phyloP scores from a whole-genome alignment of 306 rosid species.

The Acacia acuminata region DNA sequence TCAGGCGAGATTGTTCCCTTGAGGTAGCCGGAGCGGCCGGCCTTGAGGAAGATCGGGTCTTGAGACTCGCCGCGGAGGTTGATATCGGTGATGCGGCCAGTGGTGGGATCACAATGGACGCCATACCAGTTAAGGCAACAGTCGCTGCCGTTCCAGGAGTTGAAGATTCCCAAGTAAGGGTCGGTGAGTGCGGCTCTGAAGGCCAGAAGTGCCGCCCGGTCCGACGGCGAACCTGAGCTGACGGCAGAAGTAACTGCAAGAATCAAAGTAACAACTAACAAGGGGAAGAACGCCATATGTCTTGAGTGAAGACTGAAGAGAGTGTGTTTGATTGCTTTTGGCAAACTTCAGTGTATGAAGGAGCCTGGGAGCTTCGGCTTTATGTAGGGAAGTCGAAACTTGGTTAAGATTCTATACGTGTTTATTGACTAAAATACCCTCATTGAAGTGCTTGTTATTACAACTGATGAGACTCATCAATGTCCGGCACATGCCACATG shows the following conservation, averaged over 20 bases:
- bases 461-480: not conserved
- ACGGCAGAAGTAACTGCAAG: slow-evolving; percentile 46
- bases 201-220: slow-evolving; percentile 66
- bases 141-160: slow-evolving; percentile 63
- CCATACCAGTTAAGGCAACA: slow-evolving; percentile 82
- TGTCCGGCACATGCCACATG: slow-evolving; percentile 46
- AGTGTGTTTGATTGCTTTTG: not conserved
- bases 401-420: slow-evolving; percentile 6
- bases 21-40: slow-evolving; percentile 69
- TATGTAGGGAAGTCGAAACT: not conserved
- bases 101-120: slow-evolving; percentile 65
- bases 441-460: not conserved
- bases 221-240: slow-evolving; percentile 66
- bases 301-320: not conserved
- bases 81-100: slow-evolving; percentile 62
- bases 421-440: not conserved
- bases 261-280: slow-evolving; percentile 25
- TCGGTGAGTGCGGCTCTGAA: slow-evolving; percentile 66
- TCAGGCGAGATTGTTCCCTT: slow-evolving; percentile 73
- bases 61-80: slow-evolving; percentile 90
- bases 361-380: not conserved
- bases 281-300: slow-evolving; percentile 40
- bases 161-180: slow-evolving; percentile 73
- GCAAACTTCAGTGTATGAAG: not conserved
- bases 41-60: slow-evolving; percentile 60